Conservation (phyloP, 106 monocot genomes). For the Acorus calamus region DNA sequence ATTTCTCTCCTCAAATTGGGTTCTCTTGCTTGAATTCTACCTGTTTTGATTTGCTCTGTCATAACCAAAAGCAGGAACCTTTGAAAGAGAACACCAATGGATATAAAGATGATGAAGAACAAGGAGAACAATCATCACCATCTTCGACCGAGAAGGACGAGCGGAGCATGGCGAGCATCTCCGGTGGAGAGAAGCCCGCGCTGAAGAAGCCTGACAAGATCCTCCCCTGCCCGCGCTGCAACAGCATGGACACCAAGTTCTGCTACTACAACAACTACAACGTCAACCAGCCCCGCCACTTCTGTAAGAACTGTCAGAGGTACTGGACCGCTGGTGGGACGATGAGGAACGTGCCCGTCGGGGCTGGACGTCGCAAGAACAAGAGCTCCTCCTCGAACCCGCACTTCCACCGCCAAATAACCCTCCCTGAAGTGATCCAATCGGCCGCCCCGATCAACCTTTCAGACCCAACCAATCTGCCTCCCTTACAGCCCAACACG, state of each 20-base stretch:
- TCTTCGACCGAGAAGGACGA: too few species aligned
- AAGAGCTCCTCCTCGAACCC: conserved; percentile 10
- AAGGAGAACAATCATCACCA: too few species aligned
- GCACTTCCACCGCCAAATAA: neutral
- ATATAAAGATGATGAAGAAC: too few species aligned
- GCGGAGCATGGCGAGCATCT: too few species aligned
- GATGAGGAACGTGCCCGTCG: conserved; percentile 39
- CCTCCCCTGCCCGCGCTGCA: conserved; percentile 37
- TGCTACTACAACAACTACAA: conserved; percentile 56
- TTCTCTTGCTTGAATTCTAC: too few species aligned
- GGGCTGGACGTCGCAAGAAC: conserved; percentile 38
- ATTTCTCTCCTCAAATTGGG: too few species aligned
- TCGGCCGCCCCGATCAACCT: neutral
- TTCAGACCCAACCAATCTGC: neutral
- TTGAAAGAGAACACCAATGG: too few species aligned
- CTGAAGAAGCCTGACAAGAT: conserved; percentile 31
- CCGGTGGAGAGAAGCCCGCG: too few species aligned
- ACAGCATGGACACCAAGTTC: conserved; percentile 38
- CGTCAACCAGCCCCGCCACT: conserved; percentile 40
- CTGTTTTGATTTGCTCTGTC: too few species aligned
- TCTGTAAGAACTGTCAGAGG: conserved; percentile 40
- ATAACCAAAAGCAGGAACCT: too few species aligned
- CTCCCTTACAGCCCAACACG: neutral
- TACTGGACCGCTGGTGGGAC: conserved; percentile 48
- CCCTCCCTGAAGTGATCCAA: neutral